Base-by-base conservation (phyloP, 805 yeast genomes). In the Myxozyma vanderwaltii region DNA sequence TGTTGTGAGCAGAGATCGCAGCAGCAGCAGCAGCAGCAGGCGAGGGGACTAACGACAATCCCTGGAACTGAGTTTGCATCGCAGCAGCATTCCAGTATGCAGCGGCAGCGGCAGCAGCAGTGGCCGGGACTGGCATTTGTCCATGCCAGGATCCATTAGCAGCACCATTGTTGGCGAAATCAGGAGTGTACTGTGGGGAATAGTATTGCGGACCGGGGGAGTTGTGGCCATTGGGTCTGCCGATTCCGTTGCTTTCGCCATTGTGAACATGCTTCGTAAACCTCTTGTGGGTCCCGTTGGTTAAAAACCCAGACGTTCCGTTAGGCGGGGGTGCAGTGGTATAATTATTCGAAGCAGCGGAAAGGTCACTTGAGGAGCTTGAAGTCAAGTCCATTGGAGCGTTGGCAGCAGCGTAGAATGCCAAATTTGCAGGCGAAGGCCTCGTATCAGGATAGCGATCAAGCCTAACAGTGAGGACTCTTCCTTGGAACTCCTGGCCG, bases 381-480 rank as follows among this genome's bases (percentile, higher is more conserved):
- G 58, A 48, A 27, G 58, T 48, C 26, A 44, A 26, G 23, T 47
- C 48, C 13, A 47, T 31, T 13, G 39, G 19, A 6, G 57, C 21
- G 1, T 15, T 17, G 8, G 58, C 48, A 2, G 41, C 51, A 23
- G 45, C 51, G n/a, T 52, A 49, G 39, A 41, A 39, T 13, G 59
- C 48, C 15, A 51, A 31, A 4, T 38, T 38, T 1, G 44, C 44
- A 15, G 58, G 29, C 19, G 49, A 41, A 13, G 52, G 62, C 23
- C 48, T 38, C 23, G 65, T 54, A n/a, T 65, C 64, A 13, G 85
- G 85, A 59, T 75, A 79, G 62, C 78, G 77, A 67, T 86, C 89
- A 67, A 75, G 83, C 24, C 89, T 70, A 1, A 86, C 89, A 2
- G 86, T 82, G 31, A 86, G 71, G 5, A 76, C 72, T 40, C 91